Base-by-base conservation (phyloP, 2,329 filamentous ascomycete species). In the Akanthomyces uredinophilus region DNA sequence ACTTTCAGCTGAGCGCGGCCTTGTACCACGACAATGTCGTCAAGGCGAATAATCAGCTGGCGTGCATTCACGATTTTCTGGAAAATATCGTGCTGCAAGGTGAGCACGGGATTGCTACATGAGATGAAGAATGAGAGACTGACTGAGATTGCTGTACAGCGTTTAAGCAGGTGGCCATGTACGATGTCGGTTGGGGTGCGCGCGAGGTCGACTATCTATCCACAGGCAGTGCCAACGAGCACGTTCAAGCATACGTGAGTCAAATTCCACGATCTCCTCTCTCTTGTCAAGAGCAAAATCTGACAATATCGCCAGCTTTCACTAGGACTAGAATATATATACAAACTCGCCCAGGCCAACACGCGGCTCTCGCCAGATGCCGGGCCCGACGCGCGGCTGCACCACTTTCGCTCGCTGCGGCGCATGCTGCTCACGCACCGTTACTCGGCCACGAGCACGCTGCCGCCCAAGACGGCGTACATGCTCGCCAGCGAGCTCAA, bases 401-500 rank as follows among this genome's bases (percentile, higher is more conserved):
- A 22, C 24, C 56, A 35, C 13, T 51, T 59, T 11, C 56, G 47
- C 18, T 24, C 18, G 3, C 37, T 59, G 18, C 56, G 56, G 7
- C 20, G 5, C 11, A 16, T 49, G 29, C 46, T 59, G 2, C 56
- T 59, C 47, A 50, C 35, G 22, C 56, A 59, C 47, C 32, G 47
- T 10, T 51, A 59, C 46, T 43, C 46, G 18, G 29, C 35, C 7
- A 37, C 47, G 14, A 51, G 46, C 56, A 18, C 18, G 35, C 56
- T 59, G 14, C 56, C 56, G 14, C 56, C 56, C 10, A 39, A 37
- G 18, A 43, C 56, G 16, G 20, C 56, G 16, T 59, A 59, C 56
- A 59, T 59, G 56, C 56, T 59, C 13, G 56, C 46, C 22, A 41
- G 56, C 46, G 46, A 59, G 56, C 56, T 59, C 56, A 49, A 27